These are phyloP conservation scores for Sporobolomyces pararoseus DNA, from an alignment of 768 basidiomycete genomes.

Conservation along the genomic window DNA sequence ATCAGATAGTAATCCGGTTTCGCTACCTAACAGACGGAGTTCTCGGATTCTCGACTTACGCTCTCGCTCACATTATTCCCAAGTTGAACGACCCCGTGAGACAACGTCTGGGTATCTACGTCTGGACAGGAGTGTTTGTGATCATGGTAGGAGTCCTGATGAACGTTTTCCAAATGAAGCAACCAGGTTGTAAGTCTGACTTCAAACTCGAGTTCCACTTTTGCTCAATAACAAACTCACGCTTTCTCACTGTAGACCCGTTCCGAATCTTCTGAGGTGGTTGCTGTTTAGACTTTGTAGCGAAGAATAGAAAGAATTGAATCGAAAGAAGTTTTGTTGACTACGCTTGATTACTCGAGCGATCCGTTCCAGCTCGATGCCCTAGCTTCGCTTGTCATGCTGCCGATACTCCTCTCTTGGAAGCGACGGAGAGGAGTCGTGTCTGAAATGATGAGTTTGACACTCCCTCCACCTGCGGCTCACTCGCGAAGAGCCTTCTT, in stretches of 20 bases:
- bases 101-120: slow-evolving; percentile 80
- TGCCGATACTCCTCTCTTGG: too few species aligned
- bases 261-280: slow-evolving; percentile 32
- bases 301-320: too few species aligned
- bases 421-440: too few species aligned
- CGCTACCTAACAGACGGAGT: slow-evolving; percentile 67
- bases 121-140: slow-evolving; percentile 61
- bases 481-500: too few species aligned
- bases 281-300: not conserved
- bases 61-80: slow-evolving; percentile 66
- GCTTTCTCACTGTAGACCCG: slow-evolving; percentile 1
- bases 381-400: too few species aligned
- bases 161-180: slow-evolving; percentile 37
- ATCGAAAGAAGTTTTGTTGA: too few species aligned
- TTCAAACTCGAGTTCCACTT: not conserved
- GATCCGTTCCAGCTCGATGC: too few species aligned
- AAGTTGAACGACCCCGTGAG: slow-evolving; percentile 64
- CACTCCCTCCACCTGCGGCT: too few species aligned
- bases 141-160: slow-evolving; percentile 35
- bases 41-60: slow-evolving; percentile 73
- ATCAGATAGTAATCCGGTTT: too few species aligned
- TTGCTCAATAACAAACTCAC: not conserved
- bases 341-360: too few species aligned
- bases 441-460: too few species aligned
- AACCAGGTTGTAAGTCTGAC: slow-evolving; percentile 26